Conservation (phyloP, 805 yeast genomes). For the Jamesozyma gamospora region DNA sequence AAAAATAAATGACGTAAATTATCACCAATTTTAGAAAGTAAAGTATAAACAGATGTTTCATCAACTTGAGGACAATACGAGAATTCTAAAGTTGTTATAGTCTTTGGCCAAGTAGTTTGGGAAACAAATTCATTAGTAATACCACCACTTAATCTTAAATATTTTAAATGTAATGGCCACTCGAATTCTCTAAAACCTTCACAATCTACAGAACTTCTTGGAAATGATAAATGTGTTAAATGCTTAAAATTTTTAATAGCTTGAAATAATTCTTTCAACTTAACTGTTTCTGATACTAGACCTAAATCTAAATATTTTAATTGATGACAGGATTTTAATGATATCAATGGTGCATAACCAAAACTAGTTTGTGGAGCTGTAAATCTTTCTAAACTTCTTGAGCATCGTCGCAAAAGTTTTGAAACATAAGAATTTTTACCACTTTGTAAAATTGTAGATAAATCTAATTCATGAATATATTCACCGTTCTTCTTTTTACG, state of each 20-base stretch:
- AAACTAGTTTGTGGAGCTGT: conserved; percentile 93
- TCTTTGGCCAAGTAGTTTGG: conserved; percentile 58
- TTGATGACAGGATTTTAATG: conserved; percentile 59
- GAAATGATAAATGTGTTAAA: conserved; percentile 73
- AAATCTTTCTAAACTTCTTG: conserved; percentile 52
- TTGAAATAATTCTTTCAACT: conserved; percentile 65
- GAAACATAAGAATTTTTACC: conserved; percentile 91
- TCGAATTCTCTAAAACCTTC: conserved; percentile 33
- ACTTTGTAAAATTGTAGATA: conserved; percentile 72
- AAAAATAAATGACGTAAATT: conserved; percentile 54
- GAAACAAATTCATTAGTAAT: conserved; percentile 70
- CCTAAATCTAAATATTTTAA: conserved; percentile 65
- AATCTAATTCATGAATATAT: conserved; percentile 55
- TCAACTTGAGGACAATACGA: conserved; percentile 79
- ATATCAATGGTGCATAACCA: conserved; percentile 82
- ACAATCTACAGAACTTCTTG: conserved; percentile 76
- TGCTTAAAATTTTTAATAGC: conserved; percentile 55
- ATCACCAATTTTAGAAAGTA: conserved; percentile 57
- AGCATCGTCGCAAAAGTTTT: conserved; percentile 67
- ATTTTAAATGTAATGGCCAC: conserved; percentile 77
- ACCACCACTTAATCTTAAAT: conserved; percentile 79
- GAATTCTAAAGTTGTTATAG: conserved; percentile 63
- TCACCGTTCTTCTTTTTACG: conserved; percentile 43
- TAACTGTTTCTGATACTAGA: conserved; percentile 83
- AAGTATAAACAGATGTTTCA: conserved; percentile 51